Conservation (phyloP, 371 early-diverging fungal genomes). For the Lichtheimia corymbifera region DNA sequence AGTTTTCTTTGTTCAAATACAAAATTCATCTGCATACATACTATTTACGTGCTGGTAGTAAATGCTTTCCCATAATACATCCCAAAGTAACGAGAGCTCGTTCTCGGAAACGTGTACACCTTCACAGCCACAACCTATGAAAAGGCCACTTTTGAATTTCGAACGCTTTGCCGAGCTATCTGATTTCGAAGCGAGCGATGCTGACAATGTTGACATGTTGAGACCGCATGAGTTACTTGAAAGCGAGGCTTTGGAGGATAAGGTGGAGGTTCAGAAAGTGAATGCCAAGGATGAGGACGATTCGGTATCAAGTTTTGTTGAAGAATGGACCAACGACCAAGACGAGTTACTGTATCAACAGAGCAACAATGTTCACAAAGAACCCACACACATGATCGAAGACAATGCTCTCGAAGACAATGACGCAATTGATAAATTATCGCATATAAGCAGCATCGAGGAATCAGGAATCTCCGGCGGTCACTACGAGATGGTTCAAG, state of each 20-base stretch:
- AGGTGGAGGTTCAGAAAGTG: neutral
- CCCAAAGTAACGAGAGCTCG: too few species aligned
- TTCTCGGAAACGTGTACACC: too few species aligned
- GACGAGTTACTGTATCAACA: neutral
- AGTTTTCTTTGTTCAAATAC: too few species aligned
- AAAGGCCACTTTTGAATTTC: neutral
- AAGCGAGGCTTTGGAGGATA: neutral
- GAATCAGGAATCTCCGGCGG: neutral
- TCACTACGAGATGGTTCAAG: neutral
- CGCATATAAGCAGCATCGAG: neutral
- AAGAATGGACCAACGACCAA: constrained; percentile 1
- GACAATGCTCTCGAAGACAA: neutral
- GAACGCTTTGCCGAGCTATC: neutral
- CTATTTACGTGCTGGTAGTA: too few species aligned
- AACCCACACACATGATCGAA: neutral
- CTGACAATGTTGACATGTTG: neutral
- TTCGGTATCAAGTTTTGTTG: neutral
- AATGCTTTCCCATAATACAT: too few species aligned
- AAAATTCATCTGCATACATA: too few species aligned
- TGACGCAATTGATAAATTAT: neutral
- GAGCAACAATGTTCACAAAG: neutral
- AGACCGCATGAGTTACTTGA: neutral
- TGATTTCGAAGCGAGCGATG: neutral
- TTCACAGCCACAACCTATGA: too few species aligned
- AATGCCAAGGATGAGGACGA: neutral